Evolutionary conservation across 768 basidiomycete species (phyloP).

Genomic region (Naganishia onofrii): DNA sequence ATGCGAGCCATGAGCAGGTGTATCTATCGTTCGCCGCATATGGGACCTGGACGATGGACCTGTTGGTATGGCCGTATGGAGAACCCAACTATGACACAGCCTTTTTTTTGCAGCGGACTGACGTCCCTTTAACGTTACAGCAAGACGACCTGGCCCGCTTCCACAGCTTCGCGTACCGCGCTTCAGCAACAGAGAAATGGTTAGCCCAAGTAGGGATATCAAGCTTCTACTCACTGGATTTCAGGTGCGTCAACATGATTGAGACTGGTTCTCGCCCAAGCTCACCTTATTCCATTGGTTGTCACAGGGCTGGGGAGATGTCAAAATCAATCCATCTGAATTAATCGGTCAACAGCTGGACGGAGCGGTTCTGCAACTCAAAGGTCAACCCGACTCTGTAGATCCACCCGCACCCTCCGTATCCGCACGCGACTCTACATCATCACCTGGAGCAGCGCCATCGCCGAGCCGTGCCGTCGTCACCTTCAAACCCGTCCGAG

Average conservation of each 20-base stretch:
- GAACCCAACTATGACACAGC: too few relatives aligned
- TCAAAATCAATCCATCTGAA: constrained; percentile 6
- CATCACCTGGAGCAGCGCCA: background rate
- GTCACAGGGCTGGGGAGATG: constrained; percentile 7
- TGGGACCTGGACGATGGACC: too few relatives aligned
- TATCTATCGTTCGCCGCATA: too few relatives aligned
- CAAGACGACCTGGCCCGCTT: too few relatives aligned
- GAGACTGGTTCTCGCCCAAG: background rate
- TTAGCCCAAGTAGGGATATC: background rate
- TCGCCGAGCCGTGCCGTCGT: background rate
- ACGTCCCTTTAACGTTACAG: too few relatives aligned
- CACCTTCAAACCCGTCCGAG: constrained; percentile 8
- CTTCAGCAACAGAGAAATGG: background rate
- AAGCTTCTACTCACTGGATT: constrained; percentile 15
- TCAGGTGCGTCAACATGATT: background rate
- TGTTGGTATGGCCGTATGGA: too few relatives aligned
- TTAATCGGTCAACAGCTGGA: constrained; percentile 1
- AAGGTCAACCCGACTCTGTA: background rate
- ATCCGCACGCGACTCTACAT: background rate
- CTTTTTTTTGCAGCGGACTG: too few relatives aligned
- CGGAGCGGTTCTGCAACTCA: background rate
- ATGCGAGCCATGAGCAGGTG: too few relatives aligned
- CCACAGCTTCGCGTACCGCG: background rate
- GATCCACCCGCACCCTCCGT: background rate
- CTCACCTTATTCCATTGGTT: background rate